Percentiles rank a stretch among this genome's conserved stretches.
Evolutionary conservation across 2,329 filamentous ascomycete genomes (phyloP).

Genomic region (Phoma sp.): DNA sequence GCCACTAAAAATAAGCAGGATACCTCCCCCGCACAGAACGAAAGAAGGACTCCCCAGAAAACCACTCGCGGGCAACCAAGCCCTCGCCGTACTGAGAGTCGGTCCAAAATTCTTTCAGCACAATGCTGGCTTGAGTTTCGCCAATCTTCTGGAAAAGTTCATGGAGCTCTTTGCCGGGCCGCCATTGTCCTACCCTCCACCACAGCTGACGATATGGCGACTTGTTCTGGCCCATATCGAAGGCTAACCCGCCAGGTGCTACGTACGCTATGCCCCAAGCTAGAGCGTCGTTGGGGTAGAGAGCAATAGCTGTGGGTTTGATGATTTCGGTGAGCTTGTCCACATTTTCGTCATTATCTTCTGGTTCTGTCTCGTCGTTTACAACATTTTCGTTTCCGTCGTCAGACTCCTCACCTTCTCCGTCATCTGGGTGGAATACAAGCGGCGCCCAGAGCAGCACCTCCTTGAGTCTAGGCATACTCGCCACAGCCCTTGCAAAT

Average conservation of each 20-base stretch:
- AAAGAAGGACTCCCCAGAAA: background rate
- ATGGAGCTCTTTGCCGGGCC: constrained; percentile 14
- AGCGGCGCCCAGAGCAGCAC: constrained; percentile 20
- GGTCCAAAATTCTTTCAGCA: constrained; percentile 3
- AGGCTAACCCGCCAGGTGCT: background rate
- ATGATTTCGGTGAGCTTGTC: no score
- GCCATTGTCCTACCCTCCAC: constrained; percentile 16
- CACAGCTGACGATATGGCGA: background rate
- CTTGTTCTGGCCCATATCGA: background rate
- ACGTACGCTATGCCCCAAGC: constrained; percentile 11
- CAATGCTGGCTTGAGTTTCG: background rate
- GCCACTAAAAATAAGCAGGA: background rate
- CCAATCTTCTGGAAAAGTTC: constrained; percentile 15
- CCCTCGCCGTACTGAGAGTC: background rate
- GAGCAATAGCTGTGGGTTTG: no score
- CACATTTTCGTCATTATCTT: background rate
- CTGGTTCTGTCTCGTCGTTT: background rate
- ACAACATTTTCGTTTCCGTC: background rate
- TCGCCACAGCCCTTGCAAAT: constrained; percentile 25
- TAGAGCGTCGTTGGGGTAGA: background rate
- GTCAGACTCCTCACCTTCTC: background rate
- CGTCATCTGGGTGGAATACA: constrained; percentile 3
- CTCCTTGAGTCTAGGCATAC: constrained; percentile 19
- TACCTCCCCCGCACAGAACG: background rate
- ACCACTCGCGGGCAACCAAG: background rate